These are phyloP conservation scores for Mycena albidolilacea DNA, from an alignment of 768 basidiomycete genomes.

Conservation along the genomic window DNA sequence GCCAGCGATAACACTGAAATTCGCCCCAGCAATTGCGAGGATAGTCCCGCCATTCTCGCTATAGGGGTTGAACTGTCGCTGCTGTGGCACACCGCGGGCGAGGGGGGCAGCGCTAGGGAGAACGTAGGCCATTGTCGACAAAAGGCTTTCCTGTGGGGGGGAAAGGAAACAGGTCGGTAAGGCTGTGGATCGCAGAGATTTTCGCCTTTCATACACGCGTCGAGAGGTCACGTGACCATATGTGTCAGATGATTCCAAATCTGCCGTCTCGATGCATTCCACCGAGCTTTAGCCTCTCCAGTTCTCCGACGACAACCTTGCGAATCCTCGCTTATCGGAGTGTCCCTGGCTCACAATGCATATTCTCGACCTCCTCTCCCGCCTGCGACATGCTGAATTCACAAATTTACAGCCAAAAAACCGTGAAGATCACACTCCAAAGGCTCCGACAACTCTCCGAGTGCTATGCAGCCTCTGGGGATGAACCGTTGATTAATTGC, in stretches of 20 bases:
- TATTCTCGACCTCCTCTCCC: not conserved
- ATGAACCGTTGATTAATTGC: not conserved
- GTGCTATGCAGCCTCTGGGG: conserved; percentile 5
- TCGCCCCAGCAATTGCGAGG: conserved; percentile 80
- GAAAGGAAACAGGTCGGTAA: conserved; percentile 10
- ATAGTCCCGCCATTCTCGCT: conserved; percentile 82
- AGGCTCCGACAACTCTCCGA: conserved; percentile 33
- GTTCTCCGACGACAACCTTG: conserved; percentile 34
- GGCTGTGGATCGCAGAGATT: conserved; percentile 1
- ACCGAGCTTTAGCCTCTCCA: conserved; percentile 37
- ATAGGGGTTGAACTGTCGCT: conserved; percentile 75
- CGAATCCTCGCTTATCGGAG: conserved; percentile 17
- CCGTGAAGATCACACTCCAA: conserved; percentile 12
- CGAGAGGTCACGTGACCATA: conserved; percentile 1
- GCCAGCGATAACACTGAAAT: conserved; percentile 82
- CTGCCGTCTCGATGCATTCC: conserved; percentile 29
- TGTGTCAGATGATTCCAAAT: conserved; percentile 20
- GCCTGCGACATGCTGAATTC: not conserved
- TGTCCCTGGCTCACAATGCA: not conserved
- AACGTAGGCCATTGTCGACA: conserved; percentile 12
- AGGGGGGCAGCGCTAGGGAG: conserved; percentile 42
- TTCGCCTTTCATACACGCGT: conserved; percentile 30
- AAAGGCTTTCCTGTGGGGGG: not conserved
- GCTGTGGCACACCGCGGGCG: conserved; percentile 38
- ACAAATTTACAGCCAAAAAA: not conserved